These are phyloP conservation scores for Russula sp. DNA, from an alignment of 768 basidiomycete species.

Conservation along the genomic window DNA sequence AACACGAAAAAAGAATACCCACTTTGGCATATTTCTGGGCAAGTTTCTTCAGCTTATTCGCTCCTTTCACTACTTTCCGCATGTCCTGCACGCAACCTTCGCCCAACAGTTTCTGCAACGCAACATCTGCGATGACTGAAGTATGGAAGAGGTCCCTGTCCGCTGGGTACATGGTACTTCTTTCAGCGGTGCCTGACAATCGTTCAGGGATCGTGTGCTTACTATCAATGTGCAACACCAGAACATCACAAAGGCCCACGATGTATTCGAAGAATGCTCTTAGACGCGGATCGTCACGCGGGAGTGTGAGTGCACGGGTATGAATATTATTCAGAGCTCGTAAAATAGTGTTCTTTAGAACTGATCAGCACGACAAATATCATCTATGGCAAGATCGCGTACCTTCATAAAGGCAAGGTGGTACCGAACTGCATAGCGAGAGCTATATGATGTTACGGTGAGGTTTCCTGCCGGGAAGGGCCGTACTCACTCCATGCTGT, in stretches of 20 bases:
- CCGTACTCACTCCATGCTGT: slow-evolving; percentile 19
- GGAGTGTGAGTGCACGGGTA: slow-evolving; percentile 11
- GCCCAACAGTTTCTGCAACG: slow-evolving; percentile 8
- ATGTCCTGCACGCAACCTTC: slow-evolving; percentile 21
- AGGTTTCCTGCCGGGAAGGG: background rate
- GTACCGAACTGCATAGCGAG: slow-evolving; percentile 22
- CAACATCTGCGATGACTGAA: background rate
- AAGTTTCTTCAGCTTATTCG: slow-evolving; percentile 12
- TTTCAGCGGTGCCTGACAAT: background rate
- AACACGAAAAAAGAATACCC: background rate
- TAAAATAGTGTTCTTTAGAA: slow-evolving; percentile 26
- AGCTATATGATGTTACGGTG: slow-evolving; percentile 10
- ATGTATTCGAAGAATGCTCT: slow-evolving; percentile 22
- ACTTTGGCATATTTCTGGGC: slow-evolving; percentile 17
- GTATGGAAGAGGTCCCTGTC: slow-evolving; percentile 17
- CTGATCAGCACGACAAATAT: background rate
- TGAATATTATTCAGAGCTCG: slow-evolving; percentile 26
- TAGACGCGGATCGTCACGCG: slow-evolving; percentile 11
- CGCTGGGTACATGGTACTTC: background rate
- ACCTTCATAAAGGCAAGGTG: slow-evolving; percentile 28
- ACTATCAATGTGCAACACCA: slow-evolving; percentile 15
- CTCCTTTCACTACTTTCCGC: slow-evolving; percentile 9
- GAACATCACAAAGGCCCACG: slow-evolving; percentile 18
- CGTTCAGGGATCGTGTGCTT: background rate
- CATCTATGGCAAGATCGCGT: background rate